phyloP scores from a whole-genome alignment of 352 stramenopile genomes.

The Saprolegnia parasitica region DNA sequence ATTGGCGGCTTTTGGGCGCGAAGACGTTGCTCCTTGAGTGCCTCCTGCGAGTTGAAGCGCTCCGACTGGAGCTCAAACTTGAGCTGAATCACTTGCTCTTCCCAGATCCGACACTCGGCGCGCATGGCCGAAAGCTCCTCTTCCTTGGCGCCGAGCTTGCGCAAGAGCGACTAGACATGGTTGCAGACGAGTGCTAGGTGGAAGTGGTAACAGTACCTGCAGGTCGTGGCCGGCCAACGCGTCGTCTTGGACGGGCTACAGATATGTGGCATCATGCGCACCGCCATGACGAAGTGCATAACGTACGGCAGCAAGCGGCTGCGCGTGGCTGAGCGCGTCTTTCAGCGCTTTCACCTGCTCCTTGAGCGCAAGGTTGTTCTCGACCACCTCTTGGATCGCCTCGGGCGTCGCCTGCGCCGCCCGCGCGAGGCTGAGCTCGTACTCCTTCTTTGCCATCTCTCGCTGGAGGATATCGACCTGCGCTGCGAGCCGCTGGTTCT shows the following conservation, averaged over 20 bases:
- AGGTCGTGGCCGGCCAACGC: slow-evolving; percentile 13
- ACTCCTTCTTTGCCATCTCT: slow-evolving; percentile 24
- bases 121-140: slow-evolving; percentile 32
- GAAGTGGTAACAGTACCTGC: not conserved
- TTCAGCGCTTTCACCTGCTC: slow-evolving; percentile 50
- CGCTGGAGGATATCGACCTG: slow-evolving; percentile 24
- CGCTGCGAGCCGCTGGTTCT: slow-evolving; percentile 19
- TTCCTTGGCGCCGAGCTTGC: slow-evolving; percentile 41
- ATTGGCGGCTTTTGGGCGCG: slow-evolving; percentile 16
- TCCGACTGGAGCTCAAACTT: slow-evolving; percentile 51
- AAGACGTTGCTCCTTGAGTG: slow-evolving; percentile 30
- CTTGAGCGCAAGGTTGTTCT: slow-evolving; percentile 44
- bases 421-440: slow-evolving; percentile 5
- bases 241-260: slow-evolving; percentile 24
- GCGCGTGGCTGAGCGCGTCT: slow-evolving; percentile 34
- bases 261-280: not conserved
- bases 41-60: slow-evolving; percentile 36
- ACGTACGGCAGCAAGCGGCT: not conserved
- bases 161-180: slow-evolving; percentile 28
- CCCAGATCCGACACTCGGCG: slow-evolving; percentile 20
- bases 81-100: slow-evolving; percentile 40
- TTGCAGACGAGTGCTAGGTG: not conserved
- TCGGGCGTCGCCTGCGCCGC: slow-evolving; percentile 6
- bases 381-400: slow-evolving; percentile 41
- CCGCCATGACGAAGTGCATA: not conserved